phyloP scores from a whole-genome alignment of 306 rosid genomes.

The Cucumis melo region DNA sequence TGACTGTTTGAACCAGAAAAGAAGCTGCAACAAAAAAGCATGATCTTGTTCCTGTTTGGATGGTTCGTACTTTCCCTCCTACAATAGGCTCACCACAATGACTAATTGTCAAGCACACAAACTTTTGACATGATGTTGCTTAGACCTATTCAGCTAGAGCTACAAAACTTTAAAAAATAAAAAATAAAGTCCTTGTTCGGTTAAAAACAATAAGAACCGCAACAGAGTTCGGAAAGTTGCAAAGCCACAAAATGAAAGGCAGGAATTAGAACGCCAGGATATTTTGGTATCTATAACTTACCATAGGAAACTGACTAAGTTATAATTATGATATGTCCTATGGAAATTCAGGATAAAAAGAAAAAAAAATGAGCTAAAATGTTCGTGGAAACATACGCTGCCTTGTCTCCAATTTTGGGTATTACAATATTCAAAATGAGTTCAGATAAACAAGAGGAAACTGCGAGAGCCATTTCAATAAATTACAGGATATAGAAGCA shows the following conservation, averaged over 20 bases:
- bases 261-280: neutral
- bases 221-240: neutral
- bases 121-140: neutral
- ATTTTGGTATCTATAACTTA: neutral
- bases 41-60: slow-evolving; percentile 58
- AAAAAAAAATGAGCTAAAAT: neutral
- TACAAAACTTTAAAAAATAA: neutral
- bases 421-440: neutral
- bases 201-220: neutral
- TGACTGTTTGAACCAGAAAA: slow-evolving; percentile 87
- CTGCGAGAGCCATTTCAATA: neutral
- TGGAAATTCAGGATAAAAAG: neutral
- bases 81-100: slow-evolving; percentile 21
- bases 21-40: slow-evolving; percentile 82
- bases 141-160: neutral
- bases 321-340: neutral
- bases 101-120: slow-evolving; percentile 3
- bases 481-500: neutral
- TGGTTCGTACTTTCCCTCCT: slow-evolving; percentile 80
- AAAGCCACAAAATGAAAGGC: neutral
- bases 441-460: neutral
- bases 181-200: neutral
- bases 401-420: neutral
- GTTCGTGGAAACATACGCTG: neutral
- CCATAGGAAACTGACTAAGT: neutral